Percentiles rank a stretch among this genome's conserved stretches.
Conservation (phyloP, 768 basidiomycete species). For the Boletus rufocinnamomeus region DNA sequence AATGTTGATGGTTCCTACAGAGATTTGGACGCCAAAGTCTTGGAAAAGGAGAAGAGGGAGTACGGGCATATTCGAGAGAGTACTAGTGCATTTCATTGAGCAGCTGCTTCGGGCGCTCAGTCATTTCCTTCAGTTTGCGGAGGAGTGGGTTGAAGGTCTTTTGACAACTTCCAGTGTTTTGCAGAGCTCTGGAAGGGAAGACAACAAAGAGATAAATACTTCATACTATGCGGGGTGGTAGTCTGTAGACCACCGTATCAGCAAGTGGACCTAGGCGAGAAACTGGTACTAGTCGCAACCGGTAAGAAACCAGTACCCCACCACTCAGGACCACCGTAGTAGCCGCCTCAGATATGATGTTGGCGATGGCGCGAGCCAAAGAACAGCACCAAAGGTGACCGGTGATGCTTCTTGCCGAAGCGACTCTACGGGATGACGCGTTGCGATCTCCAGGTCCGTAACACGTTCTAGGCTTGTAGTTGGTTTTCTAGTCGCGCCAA, state of each 20-base stretch:
- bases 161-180: constrained; percentile 51
- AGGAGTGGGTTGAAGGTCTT: constrained; percentile 55
- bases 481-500: constrained; percentile 54
- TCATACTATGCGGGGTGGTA: constrained; percentile 49
- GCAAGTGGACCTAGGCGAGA: no score
- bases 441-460: constrained; percentile 54
- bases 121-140: constrained; percentile 52
- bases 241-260: no score
- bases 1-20: constrained; percentile 42
- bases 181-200: constrained; percentile 35
- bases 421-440: constrained; percentile 44
- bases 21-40: constrained; percentile 47
- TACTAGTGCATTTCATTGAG: constrained; percentile 69
- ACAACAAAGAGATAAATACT: constrained; percentile 58
- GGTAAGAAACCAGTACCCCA: no score
- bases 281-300: no score
- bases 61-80: constrained; percentile 64
- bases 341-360: no score
- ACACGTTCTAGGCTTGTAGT: constrained; percentile 52
- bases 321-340: no score
- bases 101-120: constrained; percentile 57
- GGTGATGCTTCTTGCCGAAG: constrained; percentile 58
- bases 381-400: constrained; percentile 62
- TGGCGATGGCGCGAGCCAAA: constrained; percentile 53
- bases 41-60: constrained; percentile 48